Evolutionary conservation across 179 eudicot genomes (phyloP).

Genomic region (Spergularia azorica): DNA sequence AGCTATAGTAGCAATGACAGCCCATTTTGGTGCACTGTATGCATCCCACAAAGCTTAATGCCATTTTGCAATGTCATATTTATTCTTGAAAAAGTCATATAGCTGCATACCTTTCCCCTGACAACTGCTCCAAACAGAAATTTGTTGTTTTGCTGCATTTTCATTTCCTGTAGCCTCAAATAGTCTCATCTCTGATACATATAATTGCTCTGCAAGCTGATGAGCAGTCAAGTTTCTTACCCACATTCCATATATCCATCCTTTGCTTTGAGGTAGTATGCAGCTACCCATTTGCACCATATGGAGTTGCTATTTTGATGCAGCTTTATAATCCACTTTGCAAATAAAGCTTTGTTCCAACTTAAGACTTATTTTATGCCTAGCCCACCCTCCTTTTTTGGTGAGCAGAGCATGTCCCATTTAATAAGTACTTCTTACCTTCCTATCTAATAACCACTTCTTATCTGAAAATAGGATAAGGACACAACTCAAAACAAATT

Average conservation of each 20-base stretch:
- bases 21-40: not conserved
- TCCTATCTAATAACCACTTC: too few relatives aligned
- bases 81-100: not conserved
- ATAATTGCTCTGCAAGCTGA: not conserved
- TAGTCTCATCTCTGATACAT: not conserved
- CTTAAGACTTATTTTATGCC: not conserved
- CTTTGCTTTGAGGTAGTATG: not conserved
- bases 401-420: not conserved
- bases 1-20: not conserved
- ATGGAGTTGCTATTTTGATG: not conserved
- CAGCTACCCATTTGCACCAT: not conserved
- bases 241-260: not conserved
- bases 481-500: too few relatives aligned
- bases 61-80: not conserved
- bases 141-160: not conserved
- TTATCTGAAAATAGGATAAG: too few relatives aligned
- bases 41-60: not conserved
- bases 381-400: not conserved
- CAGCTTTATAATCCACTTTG: not conserved
- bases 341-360: not conserved
- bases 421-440: too few relatives aligned
- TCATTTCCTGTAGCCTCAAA: not conserved
- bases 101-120: not conserved
- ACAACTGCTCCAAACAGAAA: not conserved
- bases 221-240: not conserved